Evolutionary conservation across 768 basidiomycete genomes (phyloP), one percentile per base, ranked within the genome.

Genomic region (Tulasnella calospora): DNA sequence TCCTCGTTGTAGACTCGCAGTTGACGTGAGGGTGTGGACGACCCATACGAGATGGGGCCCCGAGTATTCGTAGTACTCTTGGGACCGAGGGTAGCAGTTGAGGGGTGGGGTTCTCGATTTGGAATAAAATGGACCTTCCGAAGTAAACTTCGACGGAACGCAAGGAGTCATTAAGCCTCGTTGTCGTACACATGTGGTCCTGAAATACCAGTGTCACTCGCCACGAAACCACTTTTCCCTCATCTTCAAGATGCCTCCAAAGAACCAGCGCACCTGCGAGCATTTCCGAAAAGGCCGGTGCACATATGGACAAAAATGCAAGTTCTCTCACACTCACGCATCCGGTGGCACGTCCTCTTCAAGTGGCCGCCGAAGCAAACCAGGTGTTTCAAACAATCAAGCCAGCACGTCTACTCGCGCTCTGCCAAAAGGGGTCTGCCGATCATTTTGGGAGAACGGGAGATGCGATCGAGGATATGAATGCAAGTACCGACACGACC

Each of bases 401-500:
- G 61, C 27, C n/a, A 67, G 21, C 61, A 61, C n/a, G n/a, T 19
- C 12, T 27, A 80, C 19, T 19, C 17, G 3, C 74, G 30, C 17
- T 35, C 35, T 77, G 23, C 86, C 87, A 3, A 79, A 35, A 23
- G 88, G 88, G 0, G 83, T 85, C 15, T 90, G 90, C 83, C 82
- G 80, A 33, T 87, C 82, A 80, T 90, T 83, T 81, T 90, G 88
- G 88, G 82, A 84, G 1, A 82, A 80, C 0, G 89, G 89, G 8
- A 83, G 78, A 51, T 90, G 89, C 82, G 85, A 80, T 23, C 82
- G 82, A 17, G 88, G 86, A 71, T 89, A 87, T 76, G 80, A 81
- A 0, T 90, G 89, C 82, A 83, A 80, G 46, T 89, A 82, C 80
- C 78, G 71, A 30, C 90, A 90, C 79, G 81, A 79, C 10, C 80